Evolutionary conservation across 495 filamentous ascomycete genomes (phyloP), one percentile per base, ranked within the genome.

Genomic region (Podospora sp.): DNA sequence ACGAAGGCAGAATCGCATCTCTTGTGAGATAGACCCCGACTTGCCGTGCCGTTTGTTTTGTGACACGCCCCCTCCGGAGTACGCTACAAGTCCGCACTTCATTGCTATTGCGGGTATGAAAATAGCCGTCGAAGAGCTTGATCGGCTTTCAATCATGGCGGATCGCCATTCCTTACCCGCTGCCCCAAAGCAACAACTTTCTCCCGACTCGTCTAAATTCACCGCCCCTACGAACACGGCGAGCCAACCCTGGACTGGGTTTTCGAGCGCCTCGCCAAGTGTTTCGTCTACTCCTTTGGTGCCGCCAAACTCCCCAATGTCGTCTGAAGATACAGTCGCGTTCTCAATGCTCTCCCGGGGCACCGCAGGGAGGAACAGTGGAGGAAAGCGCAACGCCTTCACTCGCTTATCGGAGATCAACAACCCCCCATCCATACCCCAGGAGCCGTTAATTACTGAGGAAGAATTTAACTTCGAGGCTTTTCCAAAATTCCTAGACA

Each of bases 61-160:
- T 26, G 62, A 63, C 21, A 36, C 59, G n/a, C 50, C 56, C 1
- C 24, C 26, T 8, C 60, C 49, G 20, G 49, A n/a, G 14, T 25
- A 63, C 0, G 27, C 27, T 0, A 56, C 63, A 9, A 66, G 61
- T 51, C 58, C 65, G 0, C 61, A 65, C 26, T 26, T 67, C 1
- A 66, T 74, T 16, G 72, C 72, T 20, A 64, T 71, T 7, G 70
- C 66, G n/a, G 71, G 71, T 21, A 57, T 74, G 51, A 72, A 68
- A 66, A 67, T 74, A n/a, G 70, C 72, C 9, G 64, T 66, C n/a
- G 70, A 58, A 0, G 70, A 72, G 53, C 66, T 72, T 0, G 68
- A 74, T 25, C 49, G 72, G 1, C 68, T 72, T 6, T 65, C 72
- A 0, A 62, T 60, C 20, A 56, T 36, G 62, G 68, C 71, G 2